These are phyloP conservation scores for Sideroxylon spinosum DNA, from an alignment of 179 eudicot species.

Conservation along the genomic window DNA sequence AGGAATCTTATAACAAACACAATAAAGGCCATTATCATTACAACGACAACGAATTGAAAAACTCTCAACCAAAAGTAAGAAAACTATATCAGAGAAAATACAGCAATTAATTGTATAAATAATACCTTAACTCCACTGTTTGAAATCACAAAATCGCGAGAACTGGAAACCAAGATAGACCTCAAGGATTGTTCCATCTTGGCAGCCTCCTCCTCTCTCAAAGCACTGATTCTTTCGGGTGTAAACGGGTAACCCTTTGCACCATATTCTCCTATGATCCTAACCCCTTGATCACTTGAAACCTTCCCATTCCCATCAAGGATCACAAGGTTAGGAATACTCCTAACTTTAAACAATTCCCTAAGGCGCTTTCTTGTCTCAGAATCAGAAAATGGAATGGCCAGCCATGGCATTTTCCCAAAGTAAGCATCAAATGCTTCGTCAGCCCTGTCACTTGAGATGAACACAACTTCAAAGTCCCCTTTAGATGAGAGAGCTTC, in stretches of 20 bases:
- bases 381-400: slow-evolving; percentile 65
- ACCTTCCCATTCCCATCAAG: slow-evolving; percentile 56
- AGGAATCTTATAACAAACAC: slow-evolving; percentile 39
- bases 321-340: slow-evolving; percentile 62
- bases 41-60: no score
- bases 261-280: slow-evolving; percentile 50
- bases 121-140: slow-evolving; percentile 11
- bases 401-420: slow-evolving; percentile 87
- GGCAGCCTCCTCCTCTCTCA: slow-evolving; percentile 50
- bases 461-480: slow-evolving; percentile 56
- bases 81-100: not conserved
- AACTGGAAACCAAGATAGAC: slow-evolving; percentile 49
- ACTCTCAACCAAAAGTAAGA: no score
- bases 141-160: slow-evolving; percentile 56
- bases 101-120: not conserved
- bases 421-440: slow-evolving; percentile 63
- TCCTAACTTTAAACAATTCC: slow-evolving; percentile 46
- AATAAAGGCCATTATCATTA: not conserved
- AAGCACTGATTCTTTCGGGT: slow-evolving; percentile 36
- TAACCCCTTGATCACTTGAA: slow-evolving; percentile 49
- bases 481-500: slow-evolving; percentile 40
- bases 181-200: slow-evolving; percentile 58
- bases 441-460: slow-evolving; percentile 59
- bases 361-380: slow-evolving; percentile 38
- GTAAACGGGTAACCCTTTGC: slow-evolving; percentile 70